These are phyloP conservation scores for Phytophthora tubulina DNA, from an alignment of 352 stramenopile genomes.

Conservation along the genomic window DNA sequence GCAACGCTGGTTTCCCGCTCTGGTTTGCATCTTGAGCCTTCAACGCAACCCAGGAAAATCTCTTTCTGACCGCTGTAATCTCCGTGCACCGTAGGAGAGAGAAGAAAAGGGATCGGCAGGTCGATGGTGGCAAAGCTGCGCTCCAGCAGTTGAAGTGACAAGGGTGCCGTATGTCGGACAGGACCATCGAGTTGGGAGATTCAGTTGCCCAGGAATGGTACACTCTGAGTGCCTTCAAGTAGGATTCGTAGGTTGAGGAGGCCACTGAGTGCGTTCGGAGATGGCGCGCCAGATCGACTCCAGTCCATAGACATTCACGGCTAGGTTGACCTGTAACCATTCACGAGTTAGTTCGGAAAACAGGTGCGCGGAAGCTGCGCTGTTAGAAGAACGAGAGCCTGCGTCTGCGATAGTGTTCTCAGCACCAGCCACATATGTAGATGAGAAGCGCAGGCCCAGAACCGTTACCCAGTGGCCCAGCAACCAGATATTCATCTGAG, in stretches of 20 bases:
- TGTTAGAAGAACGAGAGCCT: constrained; percentile 10
- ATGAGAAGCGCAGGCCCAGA: constrained; percentile 15
- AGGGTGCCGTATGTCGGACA: not conserved
- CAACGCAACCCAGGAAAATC: constrained; percentile 14
- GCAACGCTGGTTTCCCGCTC: not conserved
- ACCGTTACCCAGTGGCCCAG: not conserved
- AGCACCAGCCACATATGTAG: constrained; percentile 5
- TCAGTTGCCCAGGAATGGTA: not conserved
- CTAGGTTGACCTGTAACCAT: constrained; percentile 8
- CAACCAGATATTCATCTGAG: constrained; percentile 13
- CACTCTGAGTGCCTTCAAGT: not conserved
- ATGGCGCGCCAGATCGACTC: constrained; percentile 17
- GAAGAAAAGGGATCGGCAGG: constrained; percentile 21
- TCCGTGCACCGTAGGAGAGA: constrained; percentile 18
- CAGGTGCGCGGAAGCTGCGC: not conserved
- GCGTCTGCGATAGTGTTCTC: constrained; percentile 11
- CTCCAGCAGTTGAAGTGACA: constrained; percentile 1
- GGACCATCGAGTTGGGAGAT: constrained; percentile 14
- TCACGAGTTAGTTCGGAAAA: constrained; percentile 12
- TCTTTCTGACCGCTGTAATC: not conserved
- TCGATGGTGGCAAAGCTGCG: not conserved
- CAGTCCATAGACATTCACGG: not conserved
- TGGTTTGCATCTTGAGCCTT: constrained; percentile 18
- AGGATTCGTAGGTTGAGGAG: not conserved
- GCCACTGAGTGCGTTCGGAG: constrained; percentile 22